Conservation (phyloP, 495 filamentous ascomycete species). For the Penicillium dipodomyicola region DNA sequence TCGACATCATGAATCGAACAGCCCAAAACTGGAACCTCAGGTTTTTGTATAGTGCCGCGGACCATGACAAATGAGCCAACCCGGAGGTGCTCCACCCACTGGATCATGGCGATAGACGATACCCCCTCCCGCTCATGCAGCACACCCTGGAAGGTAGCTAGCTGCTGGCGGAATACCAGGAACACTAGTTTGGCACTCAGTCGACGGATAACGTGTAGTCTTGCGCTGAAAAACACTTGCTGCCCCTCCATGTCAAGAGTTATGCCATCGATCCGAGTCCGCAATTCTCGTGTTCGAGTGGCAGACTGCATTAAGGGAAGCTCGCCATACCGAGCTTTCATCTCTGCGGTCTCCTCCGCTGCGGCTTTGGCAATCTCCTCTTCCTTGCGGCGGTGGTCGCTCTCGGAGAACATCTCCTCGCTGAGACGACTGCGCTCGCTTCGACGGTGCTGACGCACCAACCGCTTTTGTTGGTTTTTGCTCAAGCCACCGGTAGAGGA, state of each 20-base stretch:
- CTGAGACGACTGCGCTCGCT: constrained; percentile 46
- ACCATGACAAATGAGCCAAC: constrained; percentile 65
- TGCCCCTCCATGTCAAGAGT: constrained; percentile 61
- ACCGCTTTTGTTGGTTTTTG: constrained; percentile 55
- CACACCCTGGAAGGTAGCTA: constrained; percentile 73
- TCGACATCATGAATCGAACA: constrained; percentile 58
- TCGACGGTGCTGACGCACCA: constrained; percentile 44
- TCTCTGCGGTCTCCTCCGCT: constrained; percentile 47
- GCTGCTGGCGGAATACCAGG: constrained; percentile 79
- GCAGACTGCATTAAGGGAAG: constrained; percentile 52
- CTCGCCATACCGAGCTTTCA: constrained; percentile 61
- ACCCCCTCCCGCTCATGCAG: constrained; percentile 54
- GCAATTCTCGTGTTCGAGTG: constrained; percentile 35
- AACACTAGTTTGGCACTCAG: constrained; percentile 90
- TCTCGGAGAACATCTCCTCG: constrained; percentile 52
- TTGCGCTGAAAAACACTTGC: constrained; percentile 71
- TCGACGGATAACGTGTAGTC: constrained; percentile 77
- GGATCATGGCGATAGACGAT: constrained; percentile 57
- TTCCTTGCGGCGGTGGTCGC: constrained; percentile 44
- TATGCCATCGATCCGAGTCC: constrained; percentile 51
- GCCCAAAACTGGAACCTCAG: constrained; percentile 54
- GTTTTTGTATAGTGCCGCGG: constrained; percentile 61
- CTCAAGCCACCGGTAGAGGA: constrained; percentile 38
- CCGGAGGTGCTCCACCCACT: constrained; percentile 68
- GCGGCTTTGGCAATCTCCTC: constrained; percentile 40